Evolutionary conservation across 495 filamentous ascomycete species (phyloP), one percentile per base, ranked within the genome.

Genomic region (Rhypophila decipiens): DNA sequence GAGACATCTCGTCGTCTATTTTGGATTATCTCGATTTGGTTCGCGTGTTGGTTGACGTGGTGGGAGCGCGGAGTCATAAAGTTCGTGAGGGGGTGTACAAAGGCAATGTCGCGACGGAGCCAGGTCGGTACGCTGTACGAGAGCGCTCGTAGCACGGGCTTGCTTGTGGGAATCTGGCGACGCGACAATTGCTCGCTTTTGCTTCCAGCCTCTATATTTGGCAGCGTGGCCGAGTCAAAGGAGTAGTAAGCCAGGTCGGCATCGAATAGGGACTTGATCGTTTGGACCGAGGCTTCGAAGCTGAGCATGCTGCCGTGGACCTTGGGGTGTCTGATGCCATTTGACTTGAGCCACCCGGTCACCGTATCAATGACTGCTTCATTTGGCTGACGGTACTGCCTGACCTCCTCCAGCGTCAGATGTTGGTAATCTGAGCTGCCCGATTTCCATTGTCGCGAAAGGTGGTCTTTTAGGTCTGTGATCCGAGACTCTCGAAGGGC

Each of bases 41-140:
- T 38, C 24, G 23, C 35, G 37, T 24, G 37, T 13, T 43, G 24
- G 17, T 37, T 37, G 3, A 23, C n/a, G 3, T 33, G 12, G 17
- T 7, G 15, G 35, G 19, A 22, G 18, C 55, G 60, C 21, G 64
- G 67, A 10, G 67, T 63, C 60, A 71, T 67, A 43, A 72, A 72
- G 51, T 70, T 60, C 18, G 63, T 56, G 47, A 72, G 42, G 2
- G 69, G 69, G 33, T 69, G 61, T 37, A 72, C 60, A 40, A 72
- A 72, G 41, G 64, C 63, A 47, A 71, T 64, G 55, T 60, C 56
- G 21, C 63, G 51, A 10, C 59, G 61, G 13, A 80, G 54, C 10
- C 58, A 53, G 8, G 55, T 53, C 1, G 77, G 77, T 1, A 81
- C 55, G 2, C 69, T 72, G 54, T 81, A 81, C 12, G 60, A 61